Conservation (phyloP, 2,329 filamentous ascomycete species). For the Blumeria graminis region DNA sequence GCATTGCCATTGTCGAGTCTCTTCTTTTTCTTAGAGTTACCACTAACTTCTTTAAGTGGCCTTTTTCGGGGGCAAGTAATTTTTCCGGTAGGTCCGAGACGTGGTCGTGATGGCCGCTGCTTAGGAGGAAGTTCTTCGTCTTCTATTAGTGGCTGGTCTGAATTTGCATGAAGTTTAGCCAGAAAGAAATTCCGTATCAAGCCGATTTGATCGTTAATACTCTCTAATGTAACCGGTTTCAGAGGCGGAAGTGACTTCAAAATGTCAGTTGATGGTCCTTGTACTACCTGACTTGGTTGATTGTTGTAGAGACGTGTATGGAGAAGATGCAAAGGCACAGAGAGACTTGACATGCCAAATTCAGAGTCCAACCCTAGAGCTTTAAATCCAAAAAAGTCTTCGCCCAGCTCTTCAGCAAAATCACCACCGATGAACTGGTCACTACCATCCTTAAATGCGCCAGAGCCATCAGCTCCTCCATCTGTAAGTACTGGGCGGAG, state of each 20-base stretch:
- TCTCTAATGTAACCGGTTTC: constrained; percentile 58
- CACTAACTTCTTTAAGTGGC: constrained; percentile 58
- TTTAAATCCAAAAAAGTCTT: constrained; percentile 98
- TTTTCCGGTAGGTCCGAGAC: constrained; percentile 55
- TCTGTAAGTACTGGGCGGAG: constrained; percentile 72
- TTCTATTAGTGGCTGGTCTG: constrained; percentile 63
- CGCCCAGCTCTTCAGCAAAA: constrained; percentile 90
- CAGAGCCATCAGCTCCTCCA: constrained; percentile 58
- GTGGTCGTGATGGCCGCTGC: constrained; percentile 40
- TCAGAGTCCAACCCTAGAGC: constrained; percentile 82
- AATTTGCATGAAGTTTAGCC: constrained; percentile 63
- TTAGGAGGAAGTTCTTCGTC: constrained; percentile 89
- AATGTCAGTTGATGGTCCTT: constrained; percentile 25
- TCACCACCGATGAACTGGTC: constrained; percentile 93
- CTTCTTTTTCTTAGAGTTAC: constrained; percentile 57
- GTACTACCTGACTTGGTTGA: constrained; percentile 44
- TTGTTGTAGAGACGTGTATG: constrained; percentile 75
- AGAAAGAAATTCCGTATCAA: constrained; percentile 82
- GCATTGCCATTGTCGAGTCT: constrained; percentile 35
- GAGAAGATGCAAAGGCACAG: constrained; percentile 79
- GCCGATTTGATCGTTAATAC: constrained; percentile 57
- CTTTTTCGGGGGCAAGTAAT: constrained; percentile 68
- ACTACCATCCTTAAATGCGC: constrained; percentile 85
- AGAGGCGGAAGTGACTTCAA: constrained; percentile 45
- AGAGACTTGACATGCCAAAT: constrained; percentile 66